Evolutionary conservation across 352 stramenopile genomes (phyloP).

Genomic region (Phytophthora ohioensis): DNA sequence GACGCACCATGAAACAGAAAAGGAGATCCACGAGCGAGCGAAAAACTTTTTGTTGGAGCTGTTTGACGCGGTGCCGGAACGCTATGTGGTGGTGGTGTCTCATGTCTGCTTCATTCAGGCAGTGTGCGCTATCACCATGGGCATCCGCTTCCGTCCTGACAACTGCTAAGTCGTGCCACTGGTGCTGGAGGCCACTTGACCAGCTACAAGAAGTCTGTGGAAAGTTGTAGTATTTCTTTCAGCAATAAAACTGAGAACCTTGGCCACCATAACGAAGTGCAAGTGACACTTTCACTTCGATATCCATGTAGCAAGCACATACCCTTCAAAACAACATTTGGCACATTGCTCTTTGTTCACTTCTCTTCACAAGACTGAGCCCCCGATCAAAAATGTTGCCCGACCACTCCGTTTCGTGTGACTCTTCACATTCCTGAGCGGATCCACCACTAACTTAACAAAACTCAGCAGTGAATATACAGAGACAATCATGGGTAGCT

Average conservation of each 20-base stretch:
- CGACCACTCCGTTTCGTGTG: slow-evolving; percentile 22
- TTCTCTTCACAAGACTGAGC: background rate
- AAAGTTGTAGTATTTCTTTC: slow-evolving; percentile 4
- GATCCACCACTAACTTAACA: slow-evolving; percentile 10
- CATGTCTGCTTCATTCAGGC: slow-evolving; percentile 77
- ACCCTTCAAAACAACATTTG: background rate
- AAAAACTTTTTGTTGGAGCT: slow-evolving; percentile 56
- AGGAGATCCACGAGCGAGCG: slow-evolving; percentile 61
- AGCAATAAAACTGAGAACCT: no score
- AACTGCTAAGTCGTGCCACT: slow-evolving; percentile 54
- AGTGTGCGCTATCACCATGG: slow-evolving; percentile 56
- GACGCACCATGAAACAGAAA: slow-evolving; percentile 62
- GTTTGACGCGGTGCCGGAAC: slow-evolving; percentile 55
- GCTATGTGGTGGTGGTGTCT: slow-evolving; percentile 64
- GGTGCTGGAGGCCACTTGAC: slow-evolving; percentile 15
- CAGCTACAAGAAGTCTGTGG: background rate
- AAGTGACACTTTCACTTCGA: no score
- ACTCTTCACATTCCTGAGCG: slow-evolving; percentile 17
- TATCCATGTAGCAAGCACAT: background rate
- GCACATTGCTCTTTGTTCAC: no score
- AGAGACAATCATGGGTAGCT: slow-evolving; percentile 30
- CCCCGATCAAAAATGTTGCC: slow-evolving; percentile 6
- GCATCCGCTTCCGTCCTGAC: slow-evolving; percentile 37
- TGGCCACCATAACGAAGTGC: no score
- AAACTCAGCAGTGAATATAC: background rate